Conservation (phyloP, 768 basidiomycete genomes). For the Paxillus involutus region DNA sequence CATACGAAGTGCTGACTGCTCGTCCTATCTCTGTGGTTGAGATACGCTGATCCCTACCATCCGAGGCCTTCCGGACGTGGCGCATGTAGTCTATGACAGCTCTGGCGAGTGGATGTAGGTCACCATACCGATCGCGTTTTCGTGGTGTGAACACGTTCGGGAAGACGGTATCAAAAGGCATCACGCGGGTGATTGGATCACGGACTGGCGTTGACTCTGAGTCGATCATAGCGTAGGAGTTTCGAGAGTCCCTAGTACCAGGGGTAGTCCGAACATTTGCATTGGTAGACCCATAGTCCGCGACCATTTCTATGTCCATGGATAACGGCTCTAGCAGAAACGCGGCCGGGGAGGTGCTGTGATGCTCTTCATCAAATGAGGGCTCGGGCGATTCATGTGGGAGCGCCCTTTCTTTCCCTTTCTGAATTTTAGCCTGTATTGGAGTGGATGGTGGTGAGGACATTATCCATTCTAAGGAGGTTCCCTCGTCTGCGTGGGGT, state of each 20-base stretch:
- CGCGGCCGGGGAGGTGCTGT: not conserved
- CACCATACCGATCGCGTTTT: slow-evolving; percentile 15
- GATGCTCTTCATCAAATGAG: not conserved
- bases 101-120: slow-evolving; percentile 17
- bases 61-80: not conserved
- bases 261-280: not conserved
- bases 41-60: not conserved
- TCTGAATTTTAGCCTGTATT: not conserved
- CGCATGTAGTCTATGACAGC: slow-evolving; percentile 18
- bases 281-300: not conserved
- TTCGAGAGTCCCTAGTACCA: not conserved
- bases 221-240: not conserved
- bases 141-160: slow-evolving; percentile 22
- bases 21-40: slow-evolving; percentile 14
- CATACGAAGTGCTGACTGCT: slow-evolving; percentile 5
- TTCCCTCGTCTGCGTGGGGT: not conserved
- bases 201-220: not conserved
- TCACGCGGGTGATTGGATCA: not conserved
- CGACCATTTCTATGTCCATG: not conserved
- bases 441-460: not conserved
- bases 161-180: not conserved
- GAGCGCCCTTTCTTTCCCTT: not conserved
- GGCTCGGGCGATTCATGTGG: not conserved
- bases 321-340: not conserved
- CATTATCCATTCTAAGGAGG: not conserved